Percentiles rank a stretch among this genome's conserved stretches.
phyloP scores from a whole-genome alignment of 164 flowering plant species.

The Stephania cephalantha region DNA sequence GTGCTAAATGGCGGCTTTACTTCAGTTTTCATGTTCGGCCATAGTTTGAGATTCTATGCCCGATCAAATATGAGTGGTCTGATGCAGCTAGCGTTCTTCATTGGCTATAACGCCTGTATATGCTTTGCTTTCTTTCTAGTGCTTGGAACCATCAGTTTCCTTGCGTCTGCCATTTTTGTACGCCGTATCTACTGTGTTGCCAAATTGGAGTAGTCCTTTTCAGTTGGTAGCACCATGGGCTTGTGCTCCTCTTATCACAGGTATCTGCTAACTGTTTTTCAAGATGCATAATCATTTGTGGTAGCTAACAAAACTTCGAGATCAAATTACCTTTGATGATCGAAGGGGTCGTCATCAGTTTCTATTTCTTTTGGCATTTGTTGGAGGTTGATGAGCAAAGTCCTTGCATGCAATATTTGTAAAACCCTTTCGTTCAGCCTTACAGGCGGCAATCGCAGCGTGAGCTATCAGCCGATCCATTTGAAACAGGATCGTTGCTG shows the following conservation, averaged over 20 bases:
- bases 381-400: no score
- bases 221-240: not conserved
- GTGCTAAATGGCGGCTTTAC: constrained; percentile 61
- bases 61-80: constrained; percentile 63
- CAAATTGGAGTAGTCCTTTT: constrained; percentile 46
- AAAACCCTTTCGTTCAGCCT: no score
- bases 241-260: not conserved
- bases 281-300: not conserved
- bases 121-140: constrained; percentile 78
- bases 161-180: constrained; percentile 55
- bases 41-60: constrained; percentile 51
- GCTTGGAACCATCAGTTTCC: constrained; percentile 64
- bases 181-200: constrained; percentile 44
- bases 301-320: not conserved
- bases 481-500: no score
- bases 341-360: no score
- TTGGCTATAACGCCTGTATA: constrained; percentile 66
- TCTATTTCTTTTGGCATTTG: no score
- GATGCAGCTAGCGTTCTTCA: constrained; percentile 54
- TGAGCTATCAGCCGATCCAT: not conserved
- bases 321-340: no score
- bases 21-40: constrained; percentile 64
- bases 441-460: not conserved
- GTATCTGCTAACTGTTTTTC: not conserved
- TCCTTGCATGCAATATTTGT: no score